Evolutionary conservation across 148 eudicot genomes (phyloP).

Genomic region (Arbutus unedo): DNA sequence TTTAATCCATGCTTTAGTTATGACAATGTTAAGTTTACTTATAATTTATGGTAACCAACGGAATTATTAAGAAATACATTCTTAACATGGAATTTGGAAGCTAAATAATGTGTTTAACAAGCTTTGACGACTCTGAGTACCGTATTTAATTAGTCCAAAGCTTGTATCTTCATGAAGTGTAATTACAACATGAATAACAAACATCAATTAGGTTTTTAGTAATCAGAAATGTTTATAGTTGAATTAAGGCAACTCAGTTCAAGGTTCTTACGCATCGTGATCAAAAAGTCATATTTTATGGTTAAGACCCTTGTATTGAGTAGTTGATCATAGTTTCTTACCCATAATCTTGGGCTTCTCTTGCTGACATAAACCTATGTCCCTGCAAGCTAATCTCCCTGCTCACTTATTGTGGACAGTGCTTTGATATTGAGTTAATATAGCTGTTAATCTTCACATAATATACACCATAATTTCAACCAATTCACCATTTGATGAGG

Average conservation of each 20-base stretch:
- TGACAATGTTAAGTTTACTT: background rate
- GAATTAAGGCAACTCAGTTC: too few relatives aligned
- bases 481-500: background rate
- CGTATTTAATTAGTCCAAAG: background rate
- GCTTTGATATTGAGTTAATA: background rate
- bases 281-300: too few relatives aligned
- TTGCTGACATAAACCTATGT: background rate
- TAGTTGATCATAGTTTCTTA: background rate
- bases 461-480: background rate
- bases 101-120: background rate
- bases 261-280: too few relatives aligned
- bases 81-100: background rate
- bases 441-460: background rate
- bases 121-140: background rate
- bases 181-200: background rate
- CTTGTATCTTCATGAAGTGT: background rate
- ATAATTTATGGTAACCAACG: background rate
- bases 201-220: background rate
- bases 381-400: background rate
- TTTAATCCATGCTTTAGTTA: background rate
- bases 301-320: too few relatives aligned
- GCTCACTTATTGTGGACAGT: background rate
- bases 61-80: background rate
- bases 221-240: background rate
- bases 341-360: background rate